Conservation (phyloP, 768 basidiomycete genomes). For the Trametes sanguinea region DNA sequence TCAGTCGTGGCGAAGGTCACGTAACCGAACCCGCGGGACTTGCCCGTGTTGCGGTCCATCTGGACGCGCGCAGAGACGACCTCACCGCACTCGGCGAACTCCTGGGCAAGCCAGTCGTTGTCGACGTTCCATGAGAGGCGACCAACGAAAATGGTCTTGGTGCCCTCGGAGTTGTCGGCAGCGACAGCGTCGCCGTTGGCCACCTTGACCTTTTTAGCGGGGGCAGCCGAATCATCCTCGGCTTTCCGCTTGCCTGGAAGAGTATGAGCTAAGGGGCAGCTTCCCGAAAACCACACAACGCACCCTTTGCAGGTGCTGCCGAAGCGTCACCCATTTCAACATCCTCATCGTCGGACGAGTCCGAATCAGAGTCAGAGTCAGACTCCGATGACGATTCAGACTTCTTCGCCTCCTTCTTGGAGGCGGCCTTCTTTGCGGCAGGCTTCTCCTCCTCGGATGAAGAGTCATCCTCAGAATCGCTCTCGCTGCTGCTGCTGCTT, state of each 20-base stretch:
- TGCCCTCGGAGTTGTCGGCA: slow-evolving; percentile 45
- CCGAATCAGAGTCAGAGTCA: slow-evolving; percentile 21
- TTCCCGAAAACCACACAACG: slow-evolving; percentile 12
- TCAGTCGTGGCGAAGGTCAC: slow-evolving; percentile 72
- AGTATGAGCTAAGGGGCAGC: background rate
- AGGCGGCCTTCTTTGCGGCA: slow-evolving; percentile 14
- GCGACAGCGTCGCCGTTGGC: slow-evolving; percentile 51
- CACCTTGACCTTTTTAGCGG: slow-evolving; percentile 83
- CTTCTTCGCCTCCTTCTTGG: slow-evolving; percentile 15
- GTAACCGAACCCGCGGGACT: slow-evolving; percentile 84
- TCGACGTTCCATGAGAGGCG: slow-evolving; percentile 95
- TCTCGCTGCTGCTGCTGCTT: slow-evolving; percentile 26
- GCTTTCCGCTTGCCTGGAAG: slow-evolving; percentile 81
- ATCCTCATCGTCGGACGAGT: slow-evolving; percentile 46
- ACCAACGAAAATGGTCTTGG: slow-evolving; percentile 86
- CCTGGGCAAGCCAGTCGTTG: slow-evolving; percentile 89
- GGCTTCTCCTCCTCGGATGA: slow-evolving; percentile 28
- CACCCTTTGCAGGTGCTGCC: slow-evolving; percentile 41
- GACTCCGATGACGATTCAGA: slow-evolving; percentile 25
- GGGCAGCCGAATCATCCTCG: slow-evolving; percentile 55
- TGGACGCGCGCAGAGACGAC: slow-evolving; percentile 88
- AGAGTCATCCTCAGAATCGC: slow-evolving; percentile 31
- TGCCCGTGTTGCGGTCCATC: slow-evolving; percentile 78
- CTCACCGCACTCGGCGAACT: slow-evolving; percentile 89
- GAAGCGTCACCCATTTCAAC: slow-evolving; percentile 58